Evolutionary conservation across 768 basidiomycete species (phyloP), one percentile per base, ranked within the genome.

Genomic region (Galerina sulciceps): DNA sequence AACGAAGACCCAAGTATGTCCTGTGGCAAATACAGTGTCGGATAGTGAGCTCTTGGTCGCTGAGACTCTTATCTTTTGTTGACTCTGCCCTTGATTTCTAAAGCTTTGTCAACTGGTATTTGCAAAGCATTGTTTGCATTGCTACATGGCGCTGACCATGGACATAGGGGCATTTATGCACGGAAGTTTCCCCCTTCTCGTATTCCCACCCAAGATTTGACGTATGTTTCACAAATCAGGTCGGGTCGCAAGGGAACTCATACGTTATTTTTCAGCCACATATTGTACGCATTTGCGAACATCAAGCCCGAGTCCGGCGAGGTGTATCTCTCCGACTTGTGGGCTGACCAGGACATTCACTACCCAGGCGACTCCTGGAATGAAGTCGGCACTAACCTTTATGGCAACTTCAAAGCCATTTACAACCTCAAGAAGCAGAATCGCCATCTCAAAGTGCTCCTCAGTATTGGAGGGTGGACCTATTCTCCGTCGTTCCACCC

Each of bases 291-390:
- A 1, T 99, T 99, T 65, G 97, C 93, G 17, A 93, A 99, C 65
- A 73, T 99, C 65, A 86, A 83, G 64, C 75, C 88, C 17, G 92
- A 93, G 58, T 82, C 88, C 0, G 96, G 96, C 40, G 92, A 93
- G 68, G 96, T 98, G 17, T 75, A 85, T 67, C 74, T 99, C 53
- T 96, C 94, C 37, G 97, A 99, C 66, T 71, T 80, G 2, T 99
- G 96, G 96, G 89, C 95, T 0, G 97, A 99, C 78, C 86, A 96
- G 67, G 94, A 99, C 70, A 99, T 99, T 45, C 97, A 99, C 71
- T 96, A 96, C 71, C 88, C 90, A 0, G 92, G 90, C 8, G 97
- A 99, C 73, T 90, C 89, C 4, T 99, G 97, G 97, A 90, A 95
- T 64, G 96, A 99, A 53, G 71, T 70, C 23, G 95, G 94, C 43